These are phyloP conservation scores for Iris pallida DNA, from an alignment of 116 monocot species.

Conservation along the genomic window DNA sequence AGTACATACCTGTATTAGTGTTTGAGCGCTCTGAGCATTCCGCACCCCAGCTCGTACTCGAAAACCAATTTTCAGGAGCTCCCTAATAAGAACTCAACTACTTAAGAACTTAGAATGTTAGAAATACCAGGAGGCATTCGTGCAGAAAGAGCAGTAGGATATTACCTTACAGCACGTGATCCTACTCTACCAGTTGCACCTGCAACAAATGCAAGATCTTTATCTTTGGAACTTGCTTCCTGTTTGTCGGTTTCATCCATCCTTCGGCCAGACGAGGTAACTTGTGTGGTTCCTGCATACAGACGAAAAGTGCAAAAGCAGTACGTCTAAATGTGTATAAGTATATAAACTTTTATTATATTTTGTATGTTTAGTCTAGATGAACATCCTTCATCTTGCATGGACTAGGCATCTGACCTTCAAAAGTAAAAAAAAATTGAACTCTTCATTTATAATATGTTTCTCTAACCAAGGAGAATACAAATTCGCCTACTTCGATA, in stretches of 20 bases:
- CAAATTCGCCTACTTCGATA: no score
- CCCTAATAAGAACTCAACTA: conserved; percentile 30
- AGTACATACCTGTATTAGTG: conserved; percentile 51
- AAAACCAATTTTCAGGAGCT: conserved; percentile 85
- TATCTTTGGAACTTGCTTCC: conserved; percentile 27
- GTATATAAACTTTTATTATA: no score
- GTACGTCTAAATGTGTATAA: no score
- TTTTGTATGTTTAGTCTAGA: no score
- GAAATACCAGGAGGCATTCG: no score
- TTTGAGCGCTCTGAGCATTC: conserved; percentile 55
- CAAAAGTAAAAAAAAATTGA: no score
- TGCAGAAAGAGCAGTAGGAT: neutral
- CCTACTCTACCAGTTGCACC: conserved; percentile 95
- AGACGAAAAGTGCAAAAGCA: no score
- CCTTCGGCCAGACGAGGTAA: conserved; percentile 1
- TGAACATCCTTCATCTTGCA: no score
- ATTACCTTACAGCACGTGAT: conserved; percentile 80
- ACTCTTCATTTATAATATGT: no score
- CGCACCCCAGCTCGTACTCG: conserved; percentile 75
- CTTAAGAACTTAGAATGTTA: neutral
- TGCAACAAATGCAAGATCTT: conserved; percentile 67
- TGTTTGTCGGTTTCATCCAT: conserved; percentile 9
- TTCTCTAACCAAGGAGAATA: no score
- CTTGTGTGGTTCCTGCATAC: conserved; percentile 1
- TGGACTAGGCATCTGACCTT: no score